Evolutionary conservation across 345 rosid species (phyloP), one percentile per base, ranked within the genome.

Genomic region (Aquilaria yunnanensis): DNA sequence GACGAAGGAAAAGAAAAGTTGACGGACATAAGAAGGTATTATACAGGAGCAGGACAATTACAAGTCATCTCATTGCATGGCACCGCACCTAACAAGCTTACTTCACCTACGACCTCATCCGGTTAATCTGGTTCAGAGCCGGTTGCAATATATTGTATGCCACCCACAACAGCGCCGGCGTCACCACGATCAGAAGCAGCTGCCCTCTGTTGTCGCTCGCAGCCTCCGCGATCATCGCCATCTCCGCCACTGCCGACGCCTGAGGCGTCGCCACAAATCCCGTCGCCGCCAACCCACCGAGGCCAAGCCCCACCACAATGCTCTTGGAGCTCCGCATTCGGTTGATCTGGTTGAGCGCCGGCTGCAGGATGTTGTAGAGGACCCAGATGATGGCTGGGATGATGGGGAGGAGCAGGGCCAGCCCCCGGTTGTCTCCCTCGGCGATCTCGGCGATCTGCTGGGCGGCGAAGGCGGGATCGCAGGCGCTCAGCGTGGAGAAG

Each of bases 151-250:
- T 93, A 47, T 93, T 93, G 84, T 84, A 93, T 12, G 81, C 86
- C 60, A 93, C 98, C 98, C 97, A 93, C 12, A 90, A 86, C 43
- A 93, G 64, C 0, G 98, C 98, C 5, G 98, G 98, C 11, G 92
- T 70, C 10, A 93, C 86, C 47, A 90, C 98, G 23, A 90, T 50
- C 67, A 93, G 69, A 83, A 93, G 75, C 65, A 93, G 85, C 68
- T 76, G 85, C 16, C 98, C 97, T 67, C 98, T 83, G 74, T 56
- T 88, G 70, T 90, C 98, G 60, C 74, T 80, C 2, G 78, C 67
- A 0, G 82, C 74, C 3, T 72, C 93, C 34, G 78, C 93, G 23
- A 80, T 51, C 70, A 23, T 13, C 8, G 77, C 81, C 33, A 85
- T 72, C 10, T 80, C 47, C 3, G 70, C 76, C 4, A 67, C 78